Evolutionary conservation across 176 grass and related monocot genomes (phyloP).

Genomic region (Oryza meyeriana): DNA sequence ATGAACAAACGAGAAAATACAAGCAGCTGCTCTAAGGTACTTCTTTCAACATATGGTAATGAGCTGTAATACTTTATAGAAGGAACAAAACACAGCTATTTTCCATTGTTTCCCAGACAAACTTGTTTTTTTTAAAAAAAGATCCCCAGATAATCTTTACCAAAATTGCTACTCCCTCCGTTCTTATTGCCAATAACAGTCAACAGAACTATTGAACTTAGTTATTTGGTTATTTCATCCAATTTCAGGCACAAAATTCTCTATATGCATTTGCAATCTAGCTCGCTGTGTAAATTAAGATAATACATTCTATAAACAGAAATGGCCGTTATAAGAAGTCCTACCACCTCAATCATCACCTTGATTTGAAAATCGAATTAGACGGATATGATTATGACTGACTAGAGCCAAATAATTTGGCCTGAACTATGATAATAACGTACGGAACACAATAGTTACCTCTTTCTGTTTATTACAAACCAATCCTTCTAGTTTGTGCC

Average conservation of each 20-base stretch:
- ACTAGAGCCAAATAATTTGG: not conserved
- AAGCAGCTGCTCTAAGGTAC: not conserved
- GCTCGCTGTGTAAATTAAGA: not conserved
- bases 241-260: not conserved
- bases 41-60: not conserved
- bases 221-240: not conserved
- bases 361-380: no score
- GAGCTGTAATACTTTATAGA: not conserved
- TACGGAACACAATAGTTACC: constrained; percentile 36
- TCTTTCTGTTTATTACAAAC: constrained; percentile 76
- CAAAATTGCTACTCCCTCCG: not conserved
- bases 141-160: not conserved
- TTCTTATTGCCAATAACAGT: no score
- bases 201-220: no score
- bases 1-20: constrained; percentile 22
- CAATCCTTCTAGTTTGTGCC: constrained; percentile 69
- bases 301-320: no score
- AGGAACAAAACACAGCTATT: not conserved
- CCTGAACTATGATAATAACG: not conserved
- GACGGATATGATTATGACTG: not conserved
- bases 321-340: no score
- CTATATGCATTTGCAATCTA: not conserved
- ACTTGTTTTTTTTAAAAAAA: no score
- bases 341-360: no score
- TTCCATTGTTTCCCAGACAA: not conserved